Conservation (phyloP, 306 rosid genomes). For the Vigna angularis region DNA sequence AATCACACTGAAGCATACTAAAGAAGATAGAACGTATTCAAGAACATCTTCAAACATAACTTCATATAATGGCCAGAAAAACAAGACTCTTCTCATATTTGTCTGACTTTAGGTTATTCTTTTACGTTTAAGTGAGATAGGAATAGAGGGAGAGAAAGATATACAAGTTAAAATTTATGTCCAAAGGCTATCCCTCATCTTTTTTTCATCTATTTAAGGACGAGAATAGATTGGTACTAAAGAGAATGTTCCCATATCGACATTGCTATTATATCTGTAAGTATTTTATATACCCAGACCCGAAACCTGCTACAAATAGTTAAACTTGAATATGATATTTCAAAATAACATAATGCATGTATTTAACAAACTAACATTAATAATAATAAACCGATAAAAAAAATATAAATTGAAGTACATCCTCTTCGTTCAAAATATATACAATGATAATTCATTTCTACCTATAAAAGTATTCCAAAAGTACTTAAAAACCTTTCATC, state of each 20-base stretch:
- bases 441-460: not conserved
- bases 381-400: not conserved
- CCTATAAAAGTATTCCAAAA: not conserved
- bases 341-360: not conserved
- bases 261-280: not conserved
- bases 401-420: not conserved
- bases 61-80: not conserved
- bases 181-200: not conserved
- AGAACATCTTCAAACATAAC: not conserved
- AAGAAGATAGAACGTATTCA: not conserved
- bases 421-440: not conserved
- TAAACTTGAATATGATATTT: not conserved
- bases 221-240: not conserved
- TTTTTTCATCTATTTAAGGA: not conserved
- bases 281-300: not conserved
- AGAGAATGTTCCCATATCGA: not conserved
- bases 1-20: not conserved
- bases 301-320: not conserved
- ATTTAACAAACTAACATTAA: not conserved
- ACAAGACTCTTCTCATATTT: conserved; percentile 13
- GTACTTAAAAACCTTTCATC: not conserved
- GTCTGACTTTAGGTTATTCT: not conserved
- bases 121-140: not conserved
- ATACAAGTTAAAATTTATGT: not conserved
- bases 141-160: not conserved